A percentile compares a stretch with the other conserved stretches of the same genome.
These are phyloP conservation scores for Auricularia sp. DNA, from an alignment of 768 basidiomycete species.

Conservation along the genomic window DNA sequence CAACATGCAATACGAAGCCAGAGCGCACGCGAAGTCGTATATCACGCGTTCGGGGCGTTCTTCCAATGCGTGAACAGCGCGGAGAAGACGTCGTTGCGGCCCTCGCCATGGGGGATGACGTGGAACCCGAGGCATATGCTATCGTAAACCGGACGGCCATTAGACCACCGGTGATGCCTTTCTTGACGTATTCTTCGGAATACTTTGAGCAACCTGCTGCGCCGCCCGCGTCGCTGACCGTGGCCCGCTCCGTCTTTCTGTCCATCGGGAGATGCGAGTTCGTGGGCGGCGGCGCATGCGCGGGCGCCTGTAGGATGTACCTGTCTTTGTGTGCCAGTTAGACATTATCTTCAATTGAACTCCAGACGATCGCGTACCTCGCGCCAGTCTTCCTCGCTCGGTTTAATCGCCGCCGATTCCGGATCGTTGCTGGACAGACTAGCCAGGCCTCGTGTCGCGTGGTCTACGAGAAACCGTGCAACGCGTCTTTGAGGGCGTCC, in stretches of 20 bases:
- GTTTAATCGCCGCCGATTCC: not conserved
- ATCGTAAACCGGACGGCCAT: not conserved
- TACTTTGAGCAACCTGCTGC: not conserved
- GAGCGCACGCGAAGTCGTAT: slow-evolving; percentile 26
- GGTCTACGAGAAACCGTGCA: not conserved
- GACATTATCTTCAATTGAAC: not conserved
- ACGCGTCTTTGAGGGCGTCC: not conserved
- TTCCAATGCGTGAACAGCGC: slow-evolving; percentile 27
- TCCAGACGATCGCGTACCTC: not conserved
- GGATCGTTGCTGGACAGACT: not conserved
- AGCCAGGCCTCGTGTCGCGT: not conserved
- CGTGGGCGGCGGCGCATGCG: not conserved
- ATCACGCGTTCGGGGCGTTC: slow-evolving; percentile 20
- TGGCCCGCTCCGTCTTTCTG: not conserved
- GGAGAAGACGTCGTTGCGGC: slow-evolving; percentile 31
- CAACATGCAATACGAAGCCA: slow-evolving; percentile 25
- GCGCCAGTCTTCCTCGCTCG: not conserved
- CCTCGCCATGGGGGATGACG: slow-evolving; percentile 25
- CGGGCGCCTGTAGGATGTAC: not conserved
- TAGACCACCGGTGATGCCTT: not conserved
- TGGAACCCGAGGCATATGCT: not conserved
- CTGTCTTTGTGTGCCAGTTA: not conserved
- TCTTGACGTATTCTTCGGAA: not conserved
- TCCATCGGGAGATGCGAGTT: not conserved
- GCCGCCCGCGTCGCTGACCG: not conserved